phyloP scores from a whole-genome alignment of 2,329 filamentous ascomycete genomes.

The Trichoderma polysporum region DNA sequence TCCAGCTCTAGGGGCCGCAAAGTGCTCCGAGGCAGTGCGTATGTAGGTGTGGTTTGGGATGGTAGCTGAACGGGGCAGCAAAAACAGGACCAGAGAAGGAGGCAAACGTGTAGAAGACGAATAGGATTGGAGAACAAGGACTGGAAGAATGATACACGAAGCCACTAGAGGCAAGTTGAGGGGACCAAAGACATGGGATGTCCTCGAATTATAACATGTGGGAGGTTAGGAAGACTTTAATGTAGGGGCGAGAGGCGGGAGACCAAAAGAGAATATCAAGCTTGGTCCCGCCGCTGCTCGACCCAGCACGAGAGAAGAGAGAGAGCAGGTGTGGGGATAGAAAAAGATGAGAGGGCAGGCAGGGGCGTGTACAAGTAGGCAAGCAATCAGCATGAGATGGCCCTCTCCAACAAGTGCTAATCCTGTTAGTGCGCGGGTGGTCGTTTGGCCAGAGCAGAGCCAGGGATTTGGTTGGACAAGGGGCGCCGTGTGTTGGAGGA shows the following conservation, averaged over 20 bases:
- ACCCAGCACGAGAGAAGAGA: constrained; percentile 2
- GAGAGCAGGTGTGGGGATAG: constrained; percentile 5
- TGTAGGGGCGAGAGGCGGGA: constrained; percentile 17
- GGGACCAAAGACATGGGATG: constrained; percentile 18
- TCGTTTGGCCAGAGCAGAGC: constrained; percentile 15
- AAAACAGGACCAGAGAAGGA: constrained; percentile 5
- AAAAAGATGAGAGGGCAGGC: neutral
- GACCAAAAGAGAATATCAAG: constrained; percentile 18
- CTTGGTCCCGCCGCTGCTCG: constrained; percentile 14
- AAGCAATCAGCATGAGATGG: constrained; percentile 15
- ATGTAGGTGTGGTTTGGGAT: neutral
- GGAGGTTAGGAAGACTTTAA: constrained; percentile 18
- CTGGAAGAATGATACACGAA: constrained; percentile 18
- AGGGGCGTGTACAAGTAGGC: neutral
- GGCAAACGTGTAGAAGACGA: constrained; percentile 17
- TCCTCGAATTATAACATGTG: constrained; percentile 19
- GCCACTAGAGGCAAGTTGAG: constrained; percentile 15
- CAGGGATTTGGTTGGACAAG: constrained; percentile 14
- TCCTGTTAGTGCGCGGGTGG: constrained; percentile 18
- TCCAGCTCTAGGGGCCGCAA: constrained; percentile 12
- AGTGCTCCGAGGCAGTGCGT: constrained; percentile 17
- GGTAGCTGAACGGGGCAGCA: constrained; percentile 8
- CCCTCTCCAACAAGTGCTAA: constrained; percentile 16
- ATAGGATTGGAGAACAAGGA: constrained; percentile 16
- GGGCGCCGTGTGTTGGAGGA: constrained; percentile 9